phyloP scores from a whole-genome alignment of 179 eudicot genomes.

The Drosera spatulata region DNA sequence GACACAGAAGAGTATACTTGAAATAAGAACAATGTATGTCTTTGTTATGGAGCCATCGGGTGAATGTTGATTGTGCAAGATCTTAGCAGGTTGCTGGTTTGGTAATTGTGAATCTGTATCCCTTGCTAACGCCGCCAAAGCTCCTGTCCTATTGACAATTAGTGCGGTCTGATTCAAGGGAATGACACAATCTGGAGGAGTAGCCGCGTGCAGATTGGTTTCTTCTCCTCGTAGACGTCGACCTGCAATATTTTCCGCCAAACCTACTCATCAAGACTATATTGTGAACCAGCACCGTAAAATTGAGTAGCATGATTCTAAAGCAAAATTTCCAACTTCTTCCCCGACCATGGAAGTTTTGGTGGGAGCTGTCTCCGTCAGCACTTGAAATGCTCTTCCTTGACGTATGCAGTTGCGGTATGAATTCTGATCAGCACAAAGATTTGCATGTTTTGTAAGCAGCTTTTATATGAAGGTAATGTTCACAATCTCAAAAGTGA shows the following conservation, averaged over 20 bases:
- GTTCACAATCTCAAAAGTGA: too few species aligned
- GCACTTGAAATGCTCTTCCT: slow-evolving; percentile 8
- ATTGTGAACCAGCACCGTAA: too few species aligned
- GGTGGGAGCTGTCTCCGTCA: slow-evolving; percentile 12
- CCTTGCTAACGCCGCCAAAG: slow-evolving; percentile 10
- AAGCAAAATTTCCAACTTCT: background rate
- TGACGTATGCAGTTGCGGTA: background rate
- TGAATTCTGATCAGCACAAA: too few species aligned
- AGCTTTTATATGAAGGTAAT: too few species aligned
- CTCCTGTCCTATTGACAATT: too few species aligned
- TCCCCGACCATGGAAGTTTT: slow-evolving; percentile 16
- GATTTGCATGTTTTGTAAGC: too few species aligned
- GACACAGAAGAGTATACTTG: slow-evolving; percentile 16
- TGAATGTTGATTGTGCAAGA: slow-evolving; percentile 4
- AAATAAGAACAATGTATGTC: slow-evolving; percentile 11
- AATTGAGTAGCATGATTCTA: background rate
- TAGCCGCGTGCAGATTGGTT: slow-evolving; percentile 21
- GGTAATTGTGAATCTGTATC: slow-evolving; percentile 4
- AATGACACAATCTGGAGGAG: slow-evolving; percentile 6
- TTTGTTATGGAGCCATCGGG: background rate
- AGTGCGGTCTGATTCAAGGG: background rate
- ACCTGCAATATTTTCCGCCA: slow-evolving; percentile 2
- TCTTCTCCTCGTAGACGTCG: slow-evolving; percentile 21
- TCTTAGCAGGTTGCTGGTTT: slow-evolving; percentile 3
- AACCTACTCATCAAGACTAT: slow-evolving; percentile 1